phyloP scores from a whole-genome alignment of 345 rosid genomes.

The Linum lewisii region DNA sequence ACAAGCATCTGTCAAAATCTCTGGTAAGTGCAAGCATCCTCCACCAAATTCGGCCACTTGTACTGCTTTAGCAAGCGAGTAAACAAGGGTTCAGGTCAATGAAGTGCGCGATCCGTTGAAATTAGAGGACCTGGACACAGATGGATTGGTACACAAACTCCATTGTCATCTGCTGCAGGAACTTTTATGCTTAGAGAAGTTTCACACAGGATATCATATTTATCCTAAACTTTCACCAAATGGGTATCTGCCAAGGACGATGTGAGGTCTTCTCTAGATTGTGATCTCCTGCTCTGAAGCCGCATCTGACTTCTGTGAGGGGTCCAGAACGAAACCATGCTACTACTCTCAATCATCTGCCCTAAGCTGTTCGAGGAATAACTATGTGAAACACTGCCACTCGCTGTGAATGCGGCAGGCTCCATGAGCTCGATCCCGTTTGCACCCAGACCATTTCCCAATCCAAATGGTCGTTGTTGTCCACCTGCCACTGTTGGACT shows the following conservation, averaged over 20 bases:
- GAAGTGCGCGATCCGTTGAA: no score
- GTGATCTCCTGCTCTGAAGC: slow-evolving; percentile 94
- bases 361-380: slow-evolving; percentile 91
- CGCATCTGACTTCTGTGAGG: slow-evolving; percentile 91
- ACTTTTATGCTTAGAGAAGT: no score
- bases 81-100: no score
- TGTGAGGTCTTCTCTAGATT: slow-evolving; percentile 94
- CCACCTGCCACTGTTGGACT: slow-evolving; percentile 69
- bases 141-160: no score
- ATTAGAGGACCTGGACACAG: no score
- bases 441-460: slow-evolving; percentile 53
- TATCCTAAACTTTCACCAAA: slow-evolving; percentile 51
- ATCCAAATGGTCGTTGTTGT: slow-evolving; percentile 60
- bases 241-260: slow-evolving; percentile 76
- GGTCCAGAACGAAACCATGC: slow-evolving; percentile 70
- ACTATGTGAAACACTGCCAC: slow-evolving; percentile 74
- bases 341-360: slow-evolving; percentile 63
- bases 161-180: no score
- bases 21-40: no score
- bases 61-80: no score
- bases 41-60: no score
- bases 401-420: slow-evolving; percentile 62
- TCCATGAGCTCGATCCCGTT: slow-evolving; percentile 70
- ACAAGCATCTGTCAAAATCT: no score
- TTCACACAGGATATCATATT: no score